Evolutionary conservation across 2,329 filamentous ascomycete genomes (phyloP).

Genomic region (Microdochium trichocladiopsis): DNA sequence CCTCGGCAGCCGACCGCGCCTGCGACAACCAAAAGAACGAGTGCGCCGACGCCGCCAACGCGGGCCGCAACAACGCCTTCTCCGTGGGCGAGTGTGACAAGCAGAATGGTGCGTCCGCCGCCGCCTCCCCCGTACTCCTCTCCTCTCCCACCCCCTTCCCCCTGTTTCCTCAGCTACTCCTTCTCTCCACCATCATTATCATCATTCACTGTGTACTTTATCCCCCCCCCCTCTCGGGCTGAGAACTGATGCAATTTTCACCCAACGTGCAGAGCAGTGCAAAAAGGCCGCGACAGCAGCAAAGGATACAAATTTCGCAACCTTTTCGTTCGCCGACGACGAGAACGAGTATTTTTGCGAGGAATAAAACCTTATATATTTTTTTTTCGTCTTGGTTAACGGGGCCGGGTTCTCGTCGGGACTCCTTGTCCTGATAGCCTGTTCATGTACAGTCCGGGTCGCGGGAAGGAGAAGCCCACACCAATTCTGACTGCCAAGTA

Average conservation of each 20-base stretch:
- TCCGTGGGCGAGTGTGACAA: constrained; percentile 35
- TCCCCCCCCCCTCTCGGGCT: background rate
- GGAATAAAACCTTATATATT: background rate
- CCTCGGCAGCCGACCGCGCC: constrained; percentile 30
- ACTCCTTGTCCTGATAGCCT: too few relatives aligned
- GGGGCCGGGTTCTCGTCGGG: background rate
- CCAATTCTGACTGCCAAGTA: too few relatives aligned
- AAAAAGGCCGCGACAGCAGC: constrained; percentile 22
- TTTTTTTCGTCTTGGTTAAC: background rate
- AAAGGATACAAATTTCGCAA: constrained; percentile 20
- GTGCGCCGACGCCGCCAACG: constrained; percentile 35
- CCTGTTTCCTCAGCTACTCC: background rate
- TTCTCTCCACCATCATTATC: too few relatives aligned
- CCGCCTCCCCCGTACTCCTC: background rate
- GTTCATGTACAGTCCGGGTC: too few relatives aligned
- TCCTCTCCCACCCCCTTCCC: background rate
- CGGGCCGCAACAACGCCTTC: constrained; percentile 19
- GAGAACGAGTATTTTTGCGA: constrained; percentile 42
- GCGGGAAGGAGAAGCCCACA: too few relatives aligned
- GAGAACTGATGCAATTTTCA: background rate
- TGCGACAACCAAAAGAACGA: constrained; percentile 43
- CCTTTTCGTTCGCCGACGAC: constrained; percentile 29
- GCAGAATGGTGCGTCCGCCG: constrained; percentile 32
- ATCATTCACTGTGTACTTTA: too few relatives aligned
- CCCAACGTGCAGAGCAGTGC: constrained; percentile 25